phyloP scores from a whole-genome alignment of 2,329 filamentous ascomycete genomes.

The Rutstroemia sp. region DNA sequence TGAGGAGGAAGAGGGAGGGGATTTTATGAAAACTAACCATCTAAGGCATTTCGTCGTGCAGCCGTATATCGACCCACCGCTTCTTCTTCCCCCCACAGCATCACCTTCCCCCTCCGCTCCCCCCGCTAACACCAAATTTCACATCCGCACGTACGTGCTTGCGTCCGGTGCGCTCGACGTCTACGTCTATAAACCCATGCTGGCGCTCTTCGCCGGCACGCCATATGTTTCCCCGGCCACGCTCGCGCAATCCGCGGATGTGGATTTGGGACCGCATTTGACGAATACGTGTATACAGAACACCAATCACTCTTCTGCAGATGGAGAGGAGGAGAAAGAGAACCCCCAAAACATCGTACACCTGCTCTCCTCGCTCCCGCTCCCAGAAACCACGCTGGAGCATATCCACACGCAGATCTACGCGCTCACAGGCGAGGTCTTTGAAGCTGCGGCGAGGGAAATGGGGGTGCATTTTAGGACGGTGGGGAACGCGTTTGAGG shows the following conservation, averaged over 20 bases:
- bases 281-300: conserved; percentile 92
- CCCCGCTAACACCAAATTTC: conserved; percentile 70
- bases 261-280: conserved; percentile 67
- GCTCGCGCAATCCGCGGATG: conserved; percentile 14
- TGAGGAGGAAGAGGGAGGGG: conserved; percentile 35
- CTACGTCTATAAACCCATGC: conserved; percentile 84
- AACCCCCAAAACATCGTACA: conserved; percentile 50
- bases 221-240: conserved; percentile 60
- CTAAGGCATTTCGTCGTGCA: conserved; percentile 94
- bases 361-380: conserved; percentile 62
- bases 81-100: conserved; percentile 47
- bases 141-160: conserved; percentile 87
- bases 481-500: conserved; percentile 79
- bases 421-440: conserved; percentile 64
- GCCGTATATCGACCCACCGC: conserved; percentile 84
- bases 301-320: conserved; percentile 23
- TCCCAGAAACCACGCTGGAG: conserved; percentile 34
- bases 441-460: conserved; percentile 75
- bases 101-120: conserved; percentile 14
- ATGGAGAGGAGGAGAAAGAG: conserved; percentile 39
- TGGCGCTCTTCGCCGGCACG: conserved; percentile 80
- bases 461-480: conserved; percentile 92
- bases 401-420: conserved; percentile 70
- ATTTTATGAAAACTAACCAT: conserved; percentile 72
- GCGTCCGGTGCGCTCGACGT: conserved; percentile 71